Conservation (phyloP, 805 yeast genomes). For the Tetrapisispora pingtungensis region DNA sequence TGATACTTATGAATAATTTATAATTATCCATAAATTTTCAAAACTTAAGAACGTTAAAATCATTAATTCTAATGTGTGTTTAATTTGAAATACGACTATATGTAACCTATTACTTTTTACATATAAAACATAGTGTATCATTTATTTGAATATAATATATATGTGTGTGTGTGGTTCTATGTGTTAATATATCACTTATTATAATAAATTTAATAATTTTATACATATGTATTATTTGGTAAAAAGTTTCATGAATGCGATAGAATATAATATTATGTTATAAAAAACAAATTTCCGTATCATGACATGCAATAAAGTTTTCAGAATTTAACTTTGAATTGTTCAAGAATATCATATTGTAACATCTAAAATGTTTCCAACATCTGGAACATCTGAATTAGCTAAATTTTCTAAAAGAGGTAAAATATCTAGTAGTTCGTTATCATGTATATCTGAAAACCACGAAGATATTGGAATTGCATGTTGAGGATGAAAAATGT, state of each 20-base stretch:
- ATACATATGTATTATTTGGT: too few relatives aligned
- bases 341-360: constrained; percentile 22
- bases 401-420: constrained; percentile 87
- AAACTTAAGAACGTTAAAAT: too few relatives aligned
- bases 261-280: neutral
- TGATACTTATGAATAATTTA: too few relatives aligned
- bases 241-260: neutral
- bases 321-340: neutral
- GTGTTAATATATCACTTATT: too few relatives aligned
- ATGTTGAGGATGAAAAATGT: constrained; percentile 94
- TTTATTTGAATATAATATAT: too few relatives aligned
- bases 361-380: constrained; percentile 76
- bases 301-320: neutral
- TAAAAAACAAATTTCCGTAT: neutral
- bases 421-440: constrained; percentile 81
- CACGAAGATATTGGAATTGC: constrained; percentile 95
- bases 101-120: too few relatives aligned
- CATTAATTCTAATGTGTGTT: too few relatives aligned
- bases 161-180: too few relatives aligned
- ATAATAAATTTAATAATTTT: too few relatives aligned
- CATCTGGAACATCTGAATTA: constrained; percentile 64
- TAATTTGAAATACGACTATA: too few relatives aligned
- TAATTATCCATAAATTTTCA: too few relatives aligned
- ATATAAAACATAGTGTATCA: too few relatives aligned
- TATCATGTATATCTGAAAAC: constrained; percentile 97